Evolutionary conservation across 2,329 filamentous ascomycete genomes (phyloP), one percentile per base, ranked within the genome.

Genomic region (Alternaria triticina): DNA sequence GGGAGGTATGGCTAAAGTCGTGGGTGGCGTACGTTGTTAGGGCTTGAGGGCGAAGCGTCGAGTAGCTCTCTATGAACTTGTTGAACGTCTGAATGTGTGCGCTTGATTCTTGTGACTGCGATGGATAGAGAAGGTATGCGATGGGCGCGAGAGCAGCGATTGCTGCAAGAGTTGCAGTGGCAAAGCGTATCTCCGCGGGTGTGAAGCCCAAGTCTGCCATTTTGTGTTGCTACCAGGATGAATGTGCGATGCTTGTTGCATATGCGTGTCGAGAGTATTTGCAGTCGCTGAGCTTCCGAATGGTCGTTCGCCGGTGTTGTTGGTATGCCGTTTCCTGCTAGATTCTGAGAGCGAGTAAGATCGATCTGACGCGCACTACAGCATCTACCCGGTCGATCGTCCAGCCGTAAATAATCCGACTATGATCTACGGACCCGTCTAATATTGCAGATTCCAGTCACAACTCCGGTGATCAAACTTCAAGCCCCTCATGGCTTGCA

Each of bases 1-100:
- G 5, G 81, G 78, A 49, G 72, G 73, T 36, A 64, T 85, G 81
- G 9, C 69, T 75, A 67, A 84, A 84, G 47, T 78, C 68, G 7
- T 70, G 65, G 3, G 79, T 74, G 23, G 81, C 77, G 5, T 74
- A 71, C 8, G 72, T 65, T 15, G 80, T 74, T 20, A 85, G 76
- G n/a, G 76, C 74, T 23, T 77, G 63, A 6, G 80, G 75, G 1
- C 78, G 81, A 4, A 83, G 78, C 33, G 78, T 81, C 49, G 74
- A 71, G 61, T 84, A 84, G 60, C 78, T 80, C 9, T 76, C 67
- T 33, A 84, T 74, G 33, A 82, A 69, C 11, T 67, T 66, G 59
- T 71, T 66, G 57, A 76, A 77, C 0, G 76, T 79, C 12, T 69
- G 59, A 40, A 78, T 51, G 30, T 76, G 72, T 25, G 62, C 57